Evolutionary conservation across 23 red algal genomes (phyloP), one percentile per base, ranked within the genome.

Genomic region (Gracilariopsis chorda): DNA sequence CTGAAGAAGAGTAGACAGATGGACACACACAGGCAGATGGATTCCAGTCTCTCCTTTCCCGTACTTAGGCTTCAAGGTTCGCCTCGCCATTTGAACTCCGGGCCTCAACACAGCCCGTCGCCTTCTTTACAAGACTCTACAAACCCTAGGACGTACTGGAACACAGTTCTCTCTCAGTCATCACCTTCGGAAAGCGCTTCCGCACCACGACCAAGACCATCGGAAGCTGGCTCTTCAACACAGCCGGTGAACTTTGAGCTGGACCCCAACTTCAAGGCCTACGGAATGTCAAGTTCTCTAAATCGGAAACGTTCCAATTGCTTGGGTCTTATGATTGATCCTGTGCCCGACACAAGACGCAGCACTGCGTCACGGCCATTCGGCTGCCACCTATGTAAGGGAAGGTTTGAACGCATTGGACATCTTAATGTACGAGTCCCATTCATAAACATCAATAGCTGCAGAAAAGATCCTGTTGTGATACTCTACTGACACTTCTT

Each of bases 391-490:
- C 47, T 73, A 24, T 73, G 67, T 42, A 73, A 73, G 47, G 67
- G 67, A 36, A 73, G 67, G 67, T 73, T 73, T 47, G 67, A 73
- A 24, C 67, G 67, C 40, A 73, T 73, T 17, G 67, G 67, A 27
- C 67, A 73, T 24, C 32, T 73, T 37, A 73, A 73, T 17, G 67
- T 73, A 73, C 47, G 67, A 73, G 11, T 70, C 4, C 44, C 63
- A 39, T n/a, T n/a, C n/a, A n/a, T n/a, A n/a, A n/a, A n/a, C n/a
- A n/a, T n/a, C n/a, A n/a, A n/a, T n/a, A n/a, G n/a, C n/a, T n/a
- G n/a, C n/a, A n/a, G n/a, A n/a, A n/a, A n/a, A n/a, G n/a, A n/a
- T n/a, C n/a, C n/a, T n/a, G n/a, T n/a, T n/a, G n/a, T n/a, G n/a
- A n/a, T n/a, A n/a, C n/a, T n/a, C n/a, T n/a, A n/a, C n/a, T n/a